Base-by-base conservation (phyloP, 202 grass and related monocot genomes). In the Bolboschoenoplectus hybrid region DNA sequence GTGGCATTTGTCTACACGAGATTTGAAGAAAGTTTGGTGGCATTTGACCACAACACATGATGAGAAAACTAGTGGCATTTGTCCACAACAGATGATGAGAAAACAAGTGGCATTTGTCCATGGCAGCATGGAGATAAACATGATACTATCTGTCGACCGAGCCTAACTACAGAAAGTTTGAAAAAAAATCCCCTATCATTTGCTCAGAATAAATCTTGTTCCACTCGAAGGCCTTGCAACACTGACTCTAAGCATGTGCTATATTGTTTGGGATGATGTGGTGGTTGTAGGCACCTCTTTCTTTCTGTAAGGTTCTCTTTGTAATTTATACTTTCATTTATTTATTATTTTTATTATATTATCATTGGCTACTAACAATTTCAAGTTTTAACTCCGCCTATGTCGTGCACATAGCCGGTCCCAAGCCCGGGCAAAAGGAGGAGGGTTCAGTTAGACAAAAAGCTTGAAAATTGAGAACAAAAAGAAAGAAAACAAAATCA, bases 381-480 rank as follows among this genome's bases (percentile, higher is more conserved):
- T 56, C 74, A 78, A 78, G 74, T 78, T 78, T 78, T 78, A 78
- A 78, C 74, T 78, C 51, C 34, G 51, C 74, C 74, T 78, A 78
- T 78, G 74, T 57, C 5, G 74, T 56, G 34, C 34, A 57, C 74
- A 78, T 78, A 78, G 74, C 51, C 74, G 51, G 74, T 78, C 74
- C 74, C 74, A 57, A 78, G 74, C 74, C 51, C 74, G 74, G 74
- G 14, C 49, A 17, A 76, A 76, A 78, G 74, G 51, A 78, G 74
- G 51, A 57, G 74, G 74, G 74, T 78, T 78, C 34, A 39, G 6
- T 78, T 78, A 32, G 2, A 56, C 13, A 78, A 78, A 78, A 74
- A 78, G 51, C 74, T 40, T 78, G 74, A 71, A 56, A 77, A 56
- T 53, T 55, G 50, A 35, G 1, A 38, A 46, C 12, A 16, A 46